These are phyloP conservation scores for Puccinia hordei DNA, from an alignment of 1,284 basidiomycete genomes.

Conservation along the genomic window DNA sequence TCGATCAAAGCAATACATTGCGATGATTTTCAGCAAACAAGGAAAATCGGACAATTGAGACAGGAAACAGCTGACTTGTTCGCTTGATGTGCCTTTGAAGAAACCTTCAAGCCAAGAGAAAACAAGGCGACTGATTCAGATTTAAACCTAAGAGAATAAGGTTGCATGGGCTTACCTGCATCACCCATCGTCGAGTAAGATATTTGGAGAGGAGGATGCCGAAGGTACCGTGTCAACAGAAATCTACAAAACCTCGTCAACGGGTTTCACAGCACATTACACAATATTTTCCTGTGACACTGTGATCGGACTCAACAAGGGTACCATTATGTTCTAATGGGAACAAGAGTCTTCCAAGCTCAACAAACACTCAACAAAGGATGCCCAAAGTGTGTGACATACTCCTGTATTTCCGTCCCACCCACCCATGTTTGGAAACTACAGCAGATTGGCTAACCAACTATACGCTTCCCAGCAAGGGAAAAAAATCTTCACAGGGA, in stretches of 20 bases:
- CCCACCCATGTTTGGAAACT: too few species aligned
- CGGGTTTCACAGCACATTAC: background rate
- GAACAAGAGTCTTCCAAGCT: too few species aligned
- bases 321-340: too few species aligned
- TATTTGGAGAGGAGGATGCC: background rate
- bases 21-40: background rate
- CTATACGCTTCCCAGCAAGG: too few species aligned
- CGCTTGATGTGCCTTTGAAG: slow-evolving; percentile 49
- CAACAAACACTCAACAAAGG: too few species aligned
- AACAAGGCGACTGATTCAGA: background rate
- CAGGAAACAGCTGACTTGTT: slow-evolving; percentile 20
- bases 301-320: too few species aligned
- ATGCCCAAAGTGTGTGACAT: too few species aligned
- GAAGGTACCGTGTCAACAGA: background rate
- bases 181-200: slow-evolving; percentile 30
- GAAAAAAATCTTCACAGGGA: too few species aligned
- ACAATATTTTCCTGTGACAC: background rate
- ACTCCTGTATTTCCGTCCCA: too few species aligned
- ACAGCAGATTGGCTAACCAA: too few species aligned
- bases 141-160: background rate
- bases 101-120: slow-evolving; percentile 13
- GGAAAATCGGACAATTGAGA: background rate
- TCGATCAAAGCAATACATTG: slow-evolving; percentile 2
- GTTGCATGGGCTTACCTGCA: slow-evolving; percentile 12
- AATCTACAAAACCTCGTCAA: background rate